Percentiles rank a stretch among this genome's conserved stretches.
These are phyloP conservation scores for Metarhizium humberi DNA, from an alignment of 2,329 filamentous ascomycete genomes.

Conservation along the genomic window DNA sequence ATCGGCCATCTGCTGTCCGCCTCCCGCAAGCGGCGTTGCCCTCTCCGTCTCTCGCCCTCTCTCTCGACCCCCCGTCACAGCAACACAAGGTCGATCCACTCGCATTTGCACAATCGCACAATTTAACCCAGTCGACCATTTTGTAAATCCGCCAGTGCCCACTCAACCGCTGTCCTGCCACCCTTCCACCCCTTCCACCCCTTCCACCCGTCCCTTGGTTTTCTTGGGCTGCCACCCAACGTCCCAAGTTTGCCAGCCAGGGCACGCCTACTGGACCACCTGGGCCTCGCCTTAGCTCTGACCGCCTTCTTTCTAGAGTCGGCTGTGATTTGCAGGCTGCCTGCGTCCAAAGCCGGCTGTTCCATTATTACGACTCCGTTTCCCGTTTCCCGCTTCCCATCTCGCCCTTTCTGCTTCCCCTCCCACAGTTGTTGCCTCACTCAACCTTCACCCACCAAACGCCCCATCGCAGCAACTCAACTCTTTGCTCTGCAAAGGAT, in stretches of 20 bases:
- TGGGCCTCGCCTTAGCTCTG: background rate
- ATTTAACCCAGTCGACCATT: no score
- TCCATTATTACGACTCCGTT: background rate
- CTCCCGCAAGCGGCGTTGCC: no score
- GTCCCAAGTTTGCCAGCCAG: background rate
- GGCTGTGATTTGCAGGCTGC: background rate
- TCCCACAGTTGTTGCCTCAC: background rate
- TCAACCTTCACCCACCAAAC: background rate
- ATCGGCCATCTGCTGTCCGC: no score
- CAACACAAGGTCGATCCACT: no score
- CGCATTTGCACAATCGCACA: no score
- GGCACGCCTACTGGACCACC: background rate
- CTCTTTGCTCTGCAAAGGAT: background rate
- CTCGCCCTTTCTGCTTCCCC: background rate
- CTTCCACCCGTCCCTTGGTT: background rate
- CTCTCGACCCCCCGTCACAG: no score
- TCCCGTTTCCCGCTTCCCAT: background rate
- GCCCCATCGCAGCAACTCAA: background rate
- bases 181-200: no score
- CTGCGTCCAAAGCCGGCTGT: background rate
- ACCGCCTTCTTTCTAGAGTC: background rate
- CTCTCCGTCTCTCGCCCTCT: no score
- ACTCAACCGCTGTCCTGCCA: no score
- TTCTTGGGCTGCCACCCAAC: background rate
- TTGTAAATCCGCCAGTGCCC: no score